Conservation (phyloP, 2,329 filamentous ascomycete species). For the Akanthomyces uredinophilus region DNA sequence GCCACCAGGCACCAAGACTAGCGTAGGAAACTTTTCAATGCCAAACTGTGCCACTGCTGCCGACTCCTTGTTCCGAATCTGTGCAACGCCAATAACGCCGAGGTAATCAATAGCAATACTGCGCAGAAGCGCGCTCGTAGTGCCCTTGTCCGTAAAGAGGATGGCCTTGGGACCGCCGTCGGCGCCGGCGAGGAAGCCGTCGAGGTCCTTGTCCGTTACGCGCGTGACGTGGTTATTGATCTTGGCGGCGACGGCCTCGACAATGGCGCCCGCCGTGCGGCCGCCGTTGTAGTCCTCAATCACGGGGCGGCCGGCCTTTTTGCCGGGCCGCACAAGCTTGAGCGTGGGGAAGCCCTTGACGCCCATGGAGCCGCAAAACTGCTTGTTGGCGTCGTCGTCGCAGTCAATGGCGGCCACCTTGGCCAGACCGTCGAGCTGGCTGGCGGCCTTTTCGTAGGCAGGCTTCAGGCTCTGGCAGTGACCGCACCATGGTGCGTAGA, state of each 20-base stretch:
- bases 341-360: constrained; percentile 93
- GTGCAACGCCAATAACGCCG: constrained; percentile 70
- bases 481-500: constrained; percentile 97
- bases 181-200: constrained; percentile 66
- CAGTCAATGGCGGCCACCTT: constrained; percentile 95
- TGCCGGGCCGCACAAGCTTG: constrained; percentile 84
- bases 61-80: constrained; percentile 77
- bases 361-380: constrained; percentile 77
- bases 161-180: constrained; percentile 74
- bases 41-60: constrained; percentile 68
- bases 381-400: constrained; percentile 89
- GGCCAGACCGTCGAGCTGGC: constrained; percentile 81
- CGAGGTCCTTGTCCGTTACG: constrained; percentile 72
- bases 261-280: constrained; percentile 78
- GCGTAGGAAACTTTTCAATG: constrained; percentile 70
- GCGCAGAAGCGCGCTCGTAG: constrained; percentile 75
- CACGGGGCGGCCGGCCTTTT: constrained; percentile 67
- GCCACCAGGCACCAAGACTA: constrained; percentile 69
- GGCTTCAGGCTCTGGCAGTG: constrained; percentile 96
- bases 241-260: constrained; percentile 76
- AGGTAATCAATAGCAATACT: constrained; percentile 88
- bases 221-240: constrained; percentile 89
- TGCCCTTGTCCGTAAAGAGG: constrained; percentile 89
- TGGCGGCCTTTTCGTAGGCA: constrained; percentile 89
- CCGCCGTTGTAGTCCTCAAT: constrained; percentile 89